Percentiles rank a stretch among this genome's conserved stretches.
These are phyloP conservation scores for Quercus agrifolia DNA, from an alignment of 306 rosid species.

Conservation along the genomic window DNA sequence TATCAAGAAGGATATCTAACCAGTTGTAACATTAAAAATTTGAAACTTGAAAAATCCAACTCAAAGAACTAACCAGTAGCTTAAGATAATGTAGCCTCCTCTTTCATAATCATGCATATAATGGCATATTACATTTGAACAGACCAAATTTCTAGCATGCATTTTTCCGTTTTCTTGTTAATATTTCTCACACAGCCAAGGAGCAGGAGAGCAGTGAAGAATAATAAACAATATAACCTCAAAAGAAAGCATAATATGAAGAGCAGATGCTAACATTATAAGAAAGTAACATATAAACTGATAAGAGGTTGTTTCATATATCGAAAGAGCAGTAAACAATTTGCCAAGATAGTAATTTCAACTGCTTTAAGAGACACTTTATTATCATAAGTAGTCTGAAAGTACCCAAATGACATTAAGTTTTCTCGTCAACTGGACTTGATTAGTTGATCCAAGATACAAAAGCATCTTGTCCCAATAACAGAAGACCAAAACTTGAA, in stretches of 20 bases:
- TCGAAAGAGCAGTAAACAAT: background rate
- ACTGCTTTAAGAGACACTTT: constrained; percentile 5
- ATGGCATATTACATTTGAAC: background rate
- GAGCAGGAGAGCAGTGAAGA: background rate
- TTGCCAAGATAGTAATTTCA: constrained; percentile 1
- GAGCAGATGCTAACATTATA: background rate
- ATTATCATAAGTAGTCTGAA: constrained; percentile 20
- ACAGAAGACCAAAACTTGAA: constrained; percentile 15
- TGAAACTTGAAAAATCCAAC: background rate
- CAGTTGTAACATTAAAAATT: too few relatives aligned
- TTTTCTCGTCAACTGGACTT: constrained; percentile 19
- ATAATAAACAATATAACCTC: background rate
- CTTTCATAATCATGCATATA: background rate
- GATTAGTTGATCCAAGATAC: constrained; percentile 21
- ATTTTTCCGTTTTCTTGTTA: background rate
- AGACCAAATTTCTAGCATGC: background rate
- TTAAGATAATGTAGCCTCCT: background rate
- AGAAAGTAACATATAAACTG: background rate
- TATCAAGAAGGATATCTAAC: too few relatives aligned
- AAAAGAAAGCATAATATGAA: background rate
- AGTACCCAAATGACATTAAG: constrained; percentile 18
- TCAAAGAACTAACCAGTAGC: background rate
- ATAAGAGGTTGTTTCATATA: background rate
- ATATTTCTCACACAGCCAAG: background rate
- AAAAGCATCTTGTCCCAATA: constrained; percentile 16